Percentiles rank a stretch among this genome's conserved stretches.
phyloP scores from a whole-genome alignment of 495 filamentous ascomycete species.

The Penicillium daleae region DNA sequence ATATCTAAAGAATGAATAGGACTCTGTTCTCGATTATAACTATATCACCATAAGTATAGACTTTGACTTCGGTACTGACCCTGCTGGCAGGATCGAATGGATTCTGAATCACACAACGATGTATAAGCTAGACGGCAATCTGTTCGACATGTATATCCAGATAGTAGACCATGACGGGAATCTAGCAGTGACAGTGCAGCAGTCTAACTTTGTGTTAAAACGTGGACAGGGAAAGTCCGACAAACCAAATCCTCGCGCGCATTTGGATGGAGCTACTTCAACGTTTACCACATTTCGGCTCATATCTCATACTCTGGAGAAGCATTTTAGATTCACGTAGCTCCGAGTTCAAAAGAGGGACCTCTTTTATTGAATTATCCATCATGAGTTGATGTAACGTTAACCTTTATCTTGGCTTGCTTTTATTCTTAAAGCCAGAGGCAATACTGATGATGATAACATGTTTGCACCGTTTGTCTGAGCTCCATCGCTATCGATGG shows the following conservation, averaged over 20 bases:
- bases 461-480: slow-evolving; percentile 33
- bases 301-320: too few species aligned
- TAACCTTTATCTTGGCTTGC: too few species aligned
- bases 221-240: background rate
- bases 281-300: too few species aligned
- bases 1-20: background rate
- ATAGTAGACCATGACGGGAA: background rate
- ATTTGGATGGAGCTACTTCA: background rate
- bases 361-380: background rate
- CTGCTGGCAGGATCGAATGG: background rate
- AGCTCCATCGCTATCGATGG: slow-evolving; percentile 18
- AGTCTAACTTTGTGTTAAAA: background rate
- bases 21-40: background rate
- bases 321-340: too few species aligned
- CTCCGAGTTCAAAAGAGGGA: too few species aligned
- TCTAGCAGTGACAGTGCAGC: background rate
- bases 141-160: background rate
- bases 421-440: too few species aligned
- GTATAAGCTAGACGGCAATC: background rate
- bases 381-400: background rate
- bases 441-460: too few species aligned
- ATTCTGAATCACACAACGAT: background rate
- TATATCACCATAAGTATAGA: background rate
- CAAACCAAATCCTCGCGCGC: background rate
- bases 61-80: background rate